Evolutionary conservation across 371 early-diverging fungal species (phyloP).

Genomic region (Mucor sp.): DNA sequence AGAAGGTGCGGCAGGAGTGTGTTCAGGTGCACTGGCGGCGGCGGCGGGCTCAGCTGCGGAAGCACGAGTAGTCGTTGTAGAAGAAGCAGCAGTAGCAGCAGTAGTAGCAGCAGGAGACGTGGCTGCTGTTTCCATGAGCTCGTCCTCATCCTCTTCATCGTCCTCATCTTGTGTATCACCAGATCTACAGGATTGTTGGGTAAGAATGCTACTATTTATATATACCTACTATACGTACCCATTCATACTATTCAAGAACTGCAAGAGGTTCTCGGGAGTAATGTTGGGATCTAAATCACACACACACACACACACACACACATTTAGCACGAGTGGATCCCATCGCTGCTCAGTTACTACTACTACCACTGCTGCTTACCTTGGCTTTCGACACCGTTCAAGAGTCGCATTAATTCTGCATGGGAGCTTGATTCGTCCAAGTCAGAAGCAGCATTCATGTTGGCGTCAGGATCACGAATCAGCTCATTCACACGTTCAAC

Average conservation of each 20-base stretch:
- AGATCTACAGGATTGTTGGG: background rate
- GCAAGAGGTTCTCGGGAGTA: constrained; percentile 52
- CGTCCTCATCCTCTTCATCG: constrained; percentile 6
- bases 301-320: too few relatives aligned
- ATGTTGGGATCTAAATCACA: constrained; percentile 25
- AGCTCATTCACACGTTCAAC: constrained; percentile 56
- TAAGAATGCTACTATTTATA: background rate
- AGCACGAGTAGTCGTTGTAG: background rate
- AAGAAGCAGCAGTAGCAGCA: background rate
- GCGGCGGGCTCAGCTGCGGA: background rate
- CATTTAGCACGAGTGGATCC: background rate
- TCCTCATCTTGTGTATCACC: constrained; percentile 13
- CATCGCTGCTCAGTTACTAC: background rate
- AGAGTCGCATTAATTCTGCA: constrained; percentile 30
- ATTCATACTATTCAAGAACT: constrained; percentile 49
- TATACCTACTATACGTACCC: constrained; percentile 19
- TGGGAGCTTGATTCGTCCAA: constrained; percentile 22
- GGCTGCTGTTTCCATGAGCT: background rate
- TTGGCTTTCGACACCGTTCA: constrained; percentile 22
- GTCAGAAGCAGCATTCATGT: constrained; percentile 9
- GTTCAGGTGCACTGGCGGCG: background rate
- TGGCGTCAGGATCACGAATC: constrained; percentile 51
- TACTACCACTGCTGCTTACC: constrained; percentile 5
- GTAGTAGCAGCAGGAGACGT: background rate
- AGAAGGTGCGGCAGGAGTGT: background rate